These are phyloP conservation scores for Physcomitrellopsis africana DNA, from an alignment of 225 moss, liverwort and hornwort species.

Conservation along the genomic window DNA sequence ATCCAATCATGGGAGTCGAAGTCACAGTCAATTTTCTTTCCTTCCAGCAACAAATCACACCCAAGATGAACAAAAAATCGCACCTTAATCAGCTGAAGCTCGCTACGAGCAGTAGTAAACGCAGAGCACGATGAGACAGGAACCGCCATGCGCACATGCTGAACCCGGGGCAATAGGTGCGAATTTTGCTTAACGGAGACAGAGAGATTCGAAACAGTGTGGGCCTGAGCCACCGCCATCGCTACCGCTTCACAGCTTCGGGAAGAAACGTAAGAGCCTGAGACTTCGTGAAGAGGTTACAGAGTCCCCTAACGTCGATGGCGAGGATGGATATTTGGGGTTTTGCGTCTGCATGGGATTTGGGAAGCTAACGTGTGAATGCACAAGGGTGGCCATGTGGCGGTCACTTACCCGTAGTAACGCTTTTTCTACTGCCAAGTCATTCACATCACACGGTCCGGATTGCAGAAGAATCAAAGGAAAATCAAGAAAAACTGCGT, in stretches of 20 bases:
- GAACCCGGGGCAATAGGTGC: not conserved
- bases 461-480: too few relatives aligned
- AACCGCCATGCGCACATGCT: constrained; percentile 28
- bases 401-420: not conserved
- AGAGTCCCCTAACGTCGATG: not conserved
- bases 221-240: constrained; percentile 43
- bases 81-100: constrained; percentile 27
- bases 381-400: constrained; percentile 50
- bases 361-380: not conserved
- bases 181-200: not conserved
- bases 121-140: constrained; percentile 7
- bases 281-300: not conserved
- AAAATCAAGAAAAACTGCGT: too few relatives aligned
- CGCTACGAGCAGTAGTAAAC: constrained; percentile 9
- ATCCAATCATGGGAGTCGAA: too few relatives aligned
- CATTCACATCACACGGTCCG: too few relatives aligned
- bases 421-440: too few relatives aligned
- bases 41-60: not conserved
- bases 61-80: not conserved
- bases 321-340: constrained; percentile 4
- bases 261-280: too few relatives aligned
- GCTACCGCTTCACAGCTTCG: constrained; percentile 34
- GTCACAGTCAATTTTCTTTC: not conserved
- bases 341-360: constrained; percentile 23
- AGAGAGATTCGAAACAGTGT: constrained; percentile 21